Conservation (phyloP, 73 alveolate species). For the Paramecium tetraurelia region DNA sequence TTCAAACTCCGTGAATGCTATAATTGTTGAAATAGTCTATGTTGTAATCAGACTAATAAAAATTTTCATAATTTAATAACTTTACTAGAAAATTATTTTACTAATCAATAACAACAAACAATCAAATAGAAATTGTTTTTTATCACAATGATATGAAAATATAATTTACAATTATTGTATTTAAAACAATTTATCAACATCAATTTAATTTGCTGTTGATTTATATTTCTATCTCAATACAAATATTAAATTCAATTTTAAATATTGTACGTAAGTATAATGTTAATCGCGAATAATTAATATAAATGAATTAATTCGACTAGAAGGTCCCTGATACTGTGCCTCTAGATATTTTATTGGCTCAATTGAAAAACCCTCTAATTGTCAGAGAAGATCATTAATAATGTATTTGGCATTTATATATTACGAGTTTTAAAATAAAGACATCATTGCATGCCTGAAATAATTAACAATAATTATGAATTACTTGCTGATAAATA, state of each 20-base stretch:
- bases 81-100: not conserved
- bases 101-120: not conserved
- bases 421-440: not conserved
- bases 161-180: too few species aligned
- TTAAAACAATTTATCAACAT: not conserved
- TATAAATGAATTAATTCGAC: not conserved
- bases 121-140: not conserved
- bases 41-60: not conserved
- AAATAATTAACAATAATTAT: not conserved
- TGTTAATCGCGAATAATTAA: not conserved
- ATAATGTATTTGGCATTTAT: not conserved
- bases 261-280: not conserved
- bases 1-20: not conserved
- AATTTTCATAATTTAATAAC: not conserved
- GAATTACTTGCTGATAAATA: not conserved
- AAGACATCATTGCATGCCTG: not conserved
- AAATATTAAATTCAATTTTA: too few species aligned
- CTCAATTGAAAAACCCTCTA: not conserved
- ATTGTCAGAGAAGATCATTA: not conserved
- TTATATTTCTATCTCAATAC: not conserved
- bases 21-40: not conserved
- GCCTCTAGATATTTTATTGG: conserved; percentile 25
- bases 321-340: not conserved
- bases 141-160: too few species aligned
- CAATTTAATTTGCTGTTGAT: not conserved